Percentiles rank a stretch among this genome's conserved stretches.
Evolutionary conservation across 495 filamentous ascomycete genomes (phyloP).

Genomic region (Pyrenula aspistea): DNA sequence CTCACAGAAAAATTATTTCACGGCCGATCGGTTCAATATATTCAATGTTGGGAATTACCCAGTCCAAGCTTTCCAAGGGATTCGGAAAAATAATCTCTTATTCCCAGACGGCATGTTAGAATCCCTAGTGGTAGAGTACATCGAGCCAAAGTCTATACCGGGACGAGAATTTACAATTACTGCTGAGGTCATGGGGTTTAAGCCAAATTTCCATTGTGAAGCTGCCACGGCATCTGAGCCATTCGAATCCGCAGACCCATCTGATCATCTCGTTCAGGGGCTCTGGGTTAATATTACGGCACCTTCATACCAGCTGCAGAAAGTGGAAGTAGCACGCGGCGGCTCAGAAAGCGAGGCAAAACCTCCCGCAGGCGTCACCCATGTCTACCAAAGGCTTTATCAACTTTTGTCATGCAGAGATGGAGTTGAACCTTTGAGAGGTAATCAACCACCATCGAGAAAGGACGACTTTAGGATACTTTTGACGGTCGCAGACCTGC

Average conservation of each 20-base stretch:
- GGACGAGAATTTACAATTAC: neutral
- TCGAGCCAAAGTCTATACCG: neutral
- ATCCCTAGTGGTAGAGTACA: neutral
- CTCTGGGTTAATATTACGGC: neutral
- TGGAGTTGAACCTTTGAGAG: neutral
- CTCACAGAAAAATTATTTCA: neutral
- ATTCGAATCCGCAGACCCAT: neutral
- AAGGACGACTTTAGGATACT: neutral
- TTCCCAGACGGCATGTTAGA: neutral
- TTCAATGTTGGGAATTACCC: neutral
- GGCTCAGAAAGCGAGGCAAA: neutral
- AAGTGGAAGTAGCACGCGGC: neutral
- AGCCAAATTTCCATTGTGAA: neutral
- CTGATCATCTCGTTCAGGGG: neutral
- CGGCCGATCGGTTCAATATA: neutral
- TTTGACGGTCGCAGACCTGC: neutral
- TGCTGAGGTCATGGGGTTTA: neutral
- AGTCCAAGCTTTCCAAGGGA: neutral
- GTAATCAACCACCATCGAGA: neutral
- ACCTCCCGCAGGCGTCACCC: neutral
- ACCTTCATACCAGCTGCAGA: neutral
- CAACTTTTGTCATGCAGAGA: neutral
- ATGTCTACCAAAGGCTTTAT: neutral
- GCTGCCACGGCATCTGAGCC: neutral
- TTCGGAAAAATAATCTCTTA: neutral